phyloP scores from a whole-genome alignment of 306 rosid genomes.

The Casuarina equisetifolia region DNA sequence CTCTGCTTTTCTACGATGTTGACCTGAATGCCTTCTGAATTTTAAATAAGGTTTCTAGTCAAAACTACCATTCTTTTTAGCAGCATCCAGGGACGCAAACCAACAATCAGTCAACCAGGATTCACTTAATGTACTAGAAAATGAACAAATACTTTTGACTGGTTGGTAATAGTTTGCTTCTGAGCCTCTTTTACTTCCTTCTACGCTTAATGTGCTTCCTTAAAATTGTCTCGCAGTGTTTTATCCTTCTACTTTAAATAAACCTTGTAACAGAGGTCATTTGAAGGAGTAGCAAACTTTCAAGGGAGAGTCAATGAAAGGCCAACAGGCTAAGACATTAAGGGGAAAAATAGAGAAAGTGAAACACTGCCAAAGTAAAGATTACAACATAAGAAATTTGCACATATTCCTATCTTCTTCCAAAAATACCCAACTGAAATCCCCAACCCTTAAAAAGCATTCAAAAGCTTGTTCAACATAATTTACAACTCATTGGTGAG shows the following conservation, averaged over 20 bases:
- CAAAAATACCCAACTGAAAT: slow-evolving; percentile 16
- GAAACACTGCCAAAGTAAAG: slow-evolving; percentile 23
- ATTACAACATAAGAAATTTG: slow-evolving; percentile 21
- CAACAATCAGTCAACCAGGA: slow-evolving; percentile 7
- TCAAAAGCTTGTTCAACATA: slow-evolving; percentile 27
- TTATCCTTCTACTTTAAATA: background rate
- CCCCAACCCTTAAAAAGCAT: slow-evolving; percentile 23
- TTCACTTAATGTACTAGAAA: background rate
- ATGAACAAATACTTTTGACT: background rate
- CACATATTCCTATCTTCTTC: slow-evolving; percentile 21
- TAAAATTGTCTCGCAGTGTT: background rate
- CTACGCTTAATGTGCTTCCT: background rate
- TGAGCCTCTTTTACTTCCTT: slow-evolving; percentile 13
- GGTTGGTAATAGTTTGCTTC: slow-evolving; percentile 6
- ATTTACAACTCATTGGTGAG: slow-evolving; percentile 32
- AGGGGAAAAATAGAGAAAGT: background rate
- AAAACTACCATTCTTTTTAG: slow-evolving; percentile 24
- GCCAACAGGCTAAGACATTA: slow-evolving; percentile 1
- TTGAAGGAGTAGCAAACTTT: slow-evolving; percentile 9
- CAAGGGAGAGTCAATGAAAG: background rate
- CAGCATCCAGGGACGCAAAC: background rate
- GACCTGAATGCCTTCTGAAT: background rate
- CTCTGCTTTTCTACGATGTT: background rate
- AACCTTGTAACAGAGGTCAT: slow-evolving; percentile 5
- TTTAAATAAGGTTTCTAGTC: background rate